Base-by-base conservation (phyloP, 1,284 basidiomycete species). In the Ceratobasidium sp. region DNA sequence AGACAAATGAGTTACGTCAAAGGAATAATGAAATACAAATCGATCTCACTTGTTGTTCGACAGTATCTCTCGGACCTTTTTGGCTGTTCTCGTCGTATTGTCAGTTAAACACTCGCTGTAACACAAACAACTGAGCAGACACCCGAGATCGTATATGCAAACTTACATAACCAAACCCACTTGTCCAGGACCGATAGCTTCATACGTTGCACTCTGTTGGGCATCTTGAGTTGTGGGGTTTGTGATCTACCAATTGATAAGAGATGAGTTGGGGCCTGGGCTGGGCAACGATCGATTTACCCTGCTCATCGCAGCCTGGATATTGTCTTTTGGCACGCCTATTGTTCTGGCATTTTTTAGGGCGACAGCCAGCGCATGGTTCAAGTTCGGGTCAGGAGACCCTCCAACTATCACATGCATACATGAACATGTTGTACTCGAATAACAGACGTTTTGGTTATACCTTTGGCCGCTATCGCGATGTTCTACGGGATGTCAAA, bases 301-400 rank as follows among this genome's bases (percentile, higher is more conserved):
- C 34, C 57, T 39, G 41, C 52, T 46, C 45, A 73, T 48, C 41
- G 72, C 65, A 12, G 45, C 36, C 21, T 46, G 55, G 34, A 73
- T 73, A 46, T 73, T 73, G 46, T 73, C 72, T 55, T 73, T 73
- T 4, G 72, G 72, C 14, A 73, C 34, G 1, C 72, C 72, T 36
- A 39, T 26, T 18, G 36, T 41, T 14, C 65, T 53, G 14, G 72
- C 72, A 34, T 58, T 69, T 45, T 64, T 61, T 1, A 73, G 50
- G 14, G 72, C 65, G 16, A 71, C 72, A n/a, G 65, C 72, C 21
- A 73, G 39, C 0, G 65, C 52, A 46, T 71, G 52, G 58, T 73
- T 73, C 23, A 53, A 43, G 6, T 50, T 41, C 4, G 72, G 72
- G 30, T 73, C 72, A 23, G 36, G 67, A n/a, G 72, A 73, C 3